Evolutionary conservation across 2,329 filamentous ascomycete species (phyloP), one percentile per base, ranked within the genome.

Genomic region (Hawksworthiomyces lignivorus): DNA sequence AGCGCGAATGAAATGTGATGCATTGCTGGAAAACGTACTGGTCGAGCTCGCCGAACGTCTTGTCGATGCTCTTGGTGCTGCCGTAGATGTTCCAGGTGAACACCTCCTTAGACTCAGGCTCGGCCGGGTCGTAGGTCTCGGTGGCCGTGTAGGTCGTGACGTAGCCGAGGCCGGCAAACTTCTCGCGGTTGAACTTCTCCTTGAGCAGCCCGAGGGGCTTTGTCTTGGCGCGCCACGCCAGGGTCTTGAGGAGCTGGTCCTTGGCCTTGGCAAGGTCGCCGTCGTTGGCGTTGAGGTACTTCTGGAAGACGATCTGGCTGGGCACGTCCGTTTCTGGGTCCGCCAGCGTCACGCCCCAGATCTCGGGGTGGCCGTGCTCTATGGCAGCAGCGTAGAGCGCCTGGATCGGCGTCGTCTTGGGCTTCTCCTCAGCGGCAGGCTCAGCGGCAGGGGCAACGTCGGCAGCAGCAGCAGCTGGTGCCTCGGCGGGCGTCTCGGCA

Each of bases 71-170:
- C 72, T 92, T 92, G 48, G 89, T 85, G 28, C 79, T 78, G 12
- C 89, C 89, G 58, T 97, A 96, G 56, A 96, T 81, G 61, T 96
- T 96, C 83, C 89, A 96, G 3, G 86, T 92, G 36, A 89, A 81
- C 43, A 95, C 58, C 59, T 82, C 77, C 54, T 77, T 68, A 45
- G 65, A 58, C 48, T 61, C 60, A 3, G 61, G 57, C 38, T 57
- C 53, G 5, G 50, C 49, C 10, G 52, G 44, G 24, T 53, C 49
- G 38, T 70, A 72, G 20, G 66, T 67, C 11, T 30, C 41, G 1
- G 70, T 69, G 27, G 71, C 69, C 41, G 71, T 64, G 52, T 92
- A 80, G n/a, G 71, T 72, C 1, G 87, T 87, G 38, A 95, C 75
- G 58, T 84, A 96, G 29, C 89, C 90, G 44, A 96, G 62, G 2